Percentiles rank a stretch among this genome's conserved stretches.
Conservation (phyloP, 352 stramenopile species). For the Thraustochytrium sp. region DNA sequence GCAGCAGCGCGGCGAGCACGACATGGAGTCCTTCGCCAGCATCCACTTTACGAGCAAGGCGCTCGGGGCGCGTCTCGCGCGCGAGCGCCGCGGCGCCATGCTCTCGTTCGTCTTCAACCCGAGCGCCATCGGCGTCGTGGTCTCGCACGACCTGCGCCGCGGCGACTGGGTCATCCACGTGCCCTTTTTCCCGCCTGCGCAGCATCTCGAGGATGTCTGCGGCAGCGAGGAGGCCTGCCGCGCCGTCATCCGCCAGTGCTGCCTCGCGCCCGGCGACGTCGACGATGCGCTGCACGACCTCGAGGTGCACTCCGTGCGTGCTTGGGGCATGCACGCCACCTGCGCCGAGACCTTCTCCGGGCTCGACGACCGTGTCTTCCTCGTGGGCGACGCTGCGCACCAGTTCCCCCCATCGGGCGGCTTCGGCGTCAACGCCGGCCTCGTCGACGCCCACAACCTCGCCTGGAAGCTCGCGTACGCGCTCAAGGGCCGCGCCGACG, state of each 20-base stretch:
- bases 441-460: constrained; percentile 84
- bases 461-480: constrained; percentile 77
- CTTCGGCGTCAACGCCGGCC: constrained; percentile 84
- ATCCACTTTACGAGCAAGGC: constrained; percentile 81
- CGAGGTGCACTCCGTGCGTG: constrained; percentile 68
- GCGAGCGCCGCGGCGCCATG: constrained; percentile 73
- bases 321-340: constrained; percentile 80
- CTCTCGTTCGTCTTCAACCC: constrained; percentile 83
- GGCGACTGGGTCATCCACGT: constrained; percentile 86
- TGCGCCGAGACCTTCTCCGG: constrained; percentile 68
- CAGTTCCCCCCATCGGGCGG: constrained; percentile 82
- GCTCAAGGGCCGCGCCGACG: constrained; percentile 53
- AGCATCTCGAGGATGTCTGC: constrained; percentile 45
- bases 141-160: constrained; percentile 76
- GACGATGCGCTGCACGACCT: constrained; percentile 55
- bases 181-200: constrained; percentile 75
- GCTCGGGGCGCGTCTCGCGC: constrained; percentile 50
- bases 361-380: constrained; percentile 62
- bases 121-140: constrained; percentile 77
- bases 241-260: background rate
- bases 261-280: constrained; percentile 49
- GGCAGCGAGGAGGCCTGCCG: background rate
- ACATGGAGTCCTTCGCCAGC: constrained; percentile 85
- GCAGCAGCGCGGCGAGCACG: constrained; percentile 62
- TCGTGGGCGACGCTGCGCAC: constrained; percentile 81